Conservation (phyloP, 2,329 filamentous ascomycete genomes). For the Endoconidiophora laricicola region DNA sequence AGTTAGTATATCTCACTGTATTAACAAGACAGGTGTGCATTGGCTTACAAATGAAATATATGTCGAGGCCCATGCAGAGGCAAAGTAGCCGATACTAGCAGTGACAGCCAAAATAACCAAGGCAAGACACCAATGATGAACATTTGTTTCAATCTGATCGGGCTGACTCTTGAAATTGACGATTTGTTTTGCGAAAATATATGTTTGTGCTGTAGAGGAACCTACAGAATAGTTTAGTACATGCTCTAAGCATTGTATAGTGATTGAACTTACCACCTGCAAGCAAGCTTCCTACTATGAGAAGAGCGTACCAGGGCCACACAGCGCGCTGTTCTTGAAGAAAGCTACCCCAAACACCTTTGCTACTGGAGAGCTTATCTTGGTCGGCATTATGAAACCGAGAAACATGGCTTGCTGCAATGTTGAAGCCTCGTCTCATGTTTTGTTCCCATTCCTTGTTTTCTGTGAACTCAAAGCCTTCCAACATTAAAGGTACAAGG, state of each 20-base stretch:
- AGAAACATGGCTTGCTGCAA: slow-evolving; percentile 5
- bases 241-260: neutral
- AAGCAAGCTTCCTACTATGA: slow-evolving; percentile 10
- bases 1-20: neutral
- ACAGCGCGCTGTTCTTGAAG: slow-evolving; percentile 8
- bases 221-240: neutral
- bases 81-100: slow-evolving; percentile 17
- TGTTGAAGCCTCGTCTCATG: slow-evolving; percentile 7
- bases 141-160: slow-evolving; percentile 1
- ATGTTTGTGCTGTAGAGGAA: slow-evolving; percentile 12
- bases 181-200: slow-evolving; percentile 13
- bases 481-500: slow-evolving; percentile 7
- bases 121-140: slow-evolving; percentile 20
- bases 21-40: neutral
- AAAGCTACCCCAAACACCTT: slow-evolving; percentile 9
- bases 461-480: slow-evolving; percentile 9
- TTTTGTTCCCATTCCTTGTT: slow-evolving; percentile 9
- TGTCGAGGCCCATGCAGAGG: slow-evolving; percentile 16
- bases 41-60: slow-evolving; percentile 14
- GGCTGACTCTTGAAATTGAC: slow-evolving; percentile 7
- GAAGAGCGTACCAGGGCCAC: slow-evolving; percentile 13
- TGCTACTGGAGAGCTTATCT: slow-evolving; percentile 1
- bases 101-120: slow-evolving; percentile 17
- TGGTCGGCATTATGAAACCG: neutral
- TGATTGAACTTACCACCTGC: slow-evolving; percentile 12